Evolutionary conservation across 1,284 basidiomycete species (phyloP).

Genomic region (Vanrija sp.): DNA sequence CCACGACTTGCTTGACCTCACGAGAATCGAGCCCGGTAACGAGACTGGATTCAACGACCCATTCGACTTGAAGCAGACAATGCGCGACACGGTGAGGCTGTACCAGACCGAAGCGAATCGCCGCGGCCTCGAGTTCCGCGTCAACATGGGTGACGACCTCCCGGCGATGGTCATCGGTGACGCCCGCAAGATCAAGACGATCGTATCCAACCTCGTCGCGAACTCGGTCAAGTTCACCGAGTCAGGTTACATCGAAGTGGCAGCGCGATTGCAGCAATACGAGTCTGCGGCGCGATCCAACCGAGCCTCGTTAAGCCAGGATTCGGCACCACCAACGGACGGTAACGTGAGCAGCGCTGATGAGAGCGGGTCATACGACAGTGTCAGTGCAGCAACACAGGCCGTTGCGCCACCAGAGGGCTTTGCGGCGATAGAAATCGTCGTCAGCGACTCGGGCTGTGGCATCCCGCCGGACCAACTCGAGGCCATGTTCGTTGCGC

Average conservation of each 20-base stretch:
- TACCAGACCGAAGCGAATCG: constrained; percentile 66
- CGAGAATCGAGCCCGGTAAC: constrained; percentile 73
- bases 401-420: not conserved
- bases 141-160: constrained; percentile 56
- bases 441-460: constrained; percentile 71
- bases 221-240: constrained; percentile 80
- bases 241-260: constrained; percentile 63
- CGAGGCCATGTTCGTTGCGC: constrained; percentile 78
- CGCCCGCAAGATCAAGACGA: constrained; percentile 69
- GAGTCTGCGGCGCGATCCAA: constrained; percentile 1
- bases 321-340: not conserved
- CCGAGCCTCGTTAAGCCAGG: not conserved
- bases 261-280: constrained; percentile 47
- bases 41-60: constrained; percentile 78
- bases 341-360: too few species aligned
- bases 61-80: constrained; percentile 66
- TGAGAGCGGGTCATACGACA: not conserved
- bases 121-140: constrained; percentile 61
- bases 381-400: constrained; percentile 1
- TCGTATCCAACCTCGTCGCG: constrained; percentile 76
- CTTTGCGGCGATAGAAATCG: constrained; percentile 63
- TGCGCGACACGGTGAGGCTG: constrained; percentile 62
- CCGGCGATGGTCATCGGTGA: constrained; percentile 67
- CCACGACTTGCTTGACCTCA: constrained; percentile 81
- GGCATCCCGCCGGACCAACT: constrained; percentile 71